These are phyloP conservation scores for Cetradonia linearis DNA, from an alignment of 495 filamentous ascomycete species.

Conservation along the genomic window DNA sequence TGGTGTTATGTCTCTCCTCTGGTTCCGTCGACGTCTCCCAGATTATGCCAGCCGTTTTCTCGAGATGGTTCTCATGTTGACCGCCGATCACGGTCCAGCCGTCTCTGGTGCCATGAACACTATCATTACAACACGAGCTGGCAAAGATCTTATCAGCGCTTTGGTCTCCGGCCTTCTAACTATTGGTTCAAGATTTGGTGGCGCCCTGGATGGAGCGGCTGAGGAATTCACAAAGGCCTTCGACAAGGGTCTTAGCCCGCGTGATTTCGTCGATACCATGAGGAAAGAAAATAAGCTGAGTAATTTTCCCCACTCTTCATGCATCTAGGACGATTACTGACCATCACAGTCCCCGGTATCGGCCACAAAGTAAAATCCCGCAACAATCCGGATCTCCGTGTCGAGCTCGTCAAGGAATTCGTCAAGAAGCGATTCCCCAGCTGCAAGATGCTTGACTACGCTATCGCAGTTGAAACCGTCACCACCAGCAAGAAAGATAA, in stretches of 20 bases:
- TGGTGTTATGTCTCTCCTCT: slow-evolving; percentile 98
- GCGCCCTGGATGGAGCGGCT: slow-evolving; percentile 92
- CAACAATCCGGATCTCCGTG: slow-evolving; percentile 98
- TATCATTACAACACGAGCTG: slow-evolving; percentile 97
- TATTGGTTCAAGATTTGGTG: slow-evolving; percentile 96
- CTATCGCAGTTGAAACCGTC: slow-evolving; percentile 92
- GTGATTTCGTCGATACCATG: slow-evolving; percentile 98
- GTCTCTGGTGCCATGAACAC: slow-evolving; percentile 99
- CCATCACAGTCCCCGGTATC: slow-evolving; percentile 71
- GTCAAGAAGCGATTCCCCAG: slow-evolving; percentile 94
- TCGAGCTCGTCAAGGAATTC: slow-evolving; percentile 98
- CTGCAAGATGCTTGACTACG: slow-evolving; percentile 96
- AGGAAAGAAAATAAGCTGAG: slow-evolving; percentile 99
- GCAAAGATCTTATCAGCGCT: slow-evolving; percentile 94
- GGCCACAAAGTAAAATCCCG: slow-evolving; percentile 98
- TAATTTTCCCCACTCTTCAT: slow-evolving; percentile 33
- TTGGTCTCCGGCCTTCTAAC: slow-evolving; percentile 94
- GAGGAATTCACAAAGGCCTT: slow-evolving; percentile 98
- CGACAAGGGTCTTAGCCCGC: slow-evolving; percentile 94
- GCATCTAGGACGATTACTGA: slow-evolving; percentile 17
- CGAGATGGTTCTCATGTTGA: slow-evolving; percentile 99
- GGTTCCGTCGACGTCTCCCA: slow-evolving; percentile 98
- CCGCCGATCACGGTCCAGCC: slow-evolving; percentile 95
- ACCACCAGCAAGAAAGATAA: slow-evolving; percentile 99
- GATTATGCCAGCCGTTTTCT: slow-evolving; percentile 96